These are phyloP conservation scores for Cercospora sp. DNA, from an alignment of 2,329 filamentous ascomycete species.

Conservation along the genomic window DNA sequence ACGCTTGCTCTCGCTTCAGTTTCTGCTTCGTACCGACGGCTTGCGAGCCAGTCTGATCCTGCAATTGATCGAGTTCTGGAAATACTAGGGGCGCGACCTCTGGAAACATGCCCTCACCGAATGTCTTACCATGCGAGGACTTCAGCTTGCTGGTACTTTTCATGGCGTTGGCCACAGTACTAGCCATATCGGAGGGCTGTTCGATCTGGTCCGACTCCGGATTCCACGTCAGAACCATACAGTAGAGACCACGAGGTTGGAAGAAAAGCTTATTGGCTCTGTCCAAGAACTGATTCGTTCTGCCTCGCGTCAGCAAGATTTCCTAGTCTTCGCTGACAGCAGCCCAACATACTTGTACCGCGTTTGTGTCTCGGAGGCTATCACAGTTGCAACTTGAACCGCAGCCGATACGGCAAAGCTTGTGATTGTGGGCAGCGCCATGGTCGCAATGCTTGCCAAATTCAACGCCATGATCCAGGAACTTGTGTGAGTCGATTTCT, in stretches of 20 bases:
- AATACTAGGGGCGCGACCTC: background rate
- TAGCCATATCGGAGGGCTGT: background rate
- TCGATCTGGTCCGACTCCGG: background rate
- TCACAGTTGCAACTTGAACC: background rate
- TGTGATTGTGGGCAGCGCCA: background rate
- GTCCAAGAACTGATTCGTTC: background rate
- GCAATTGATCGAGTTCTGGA: background rate
- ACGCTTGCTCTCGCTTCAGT: background rate
- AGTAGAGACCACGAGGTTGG: background rate
- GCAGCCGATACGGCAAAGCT: background rate
- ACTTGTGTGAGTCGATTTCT: background rate
- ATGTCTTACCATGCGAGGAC: background rate
- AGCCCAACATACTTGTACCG: background rate
- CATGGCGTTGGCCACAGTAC: background rate
- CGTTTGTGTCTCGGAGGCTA: background rate
- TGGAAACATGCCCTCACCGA: background rate
- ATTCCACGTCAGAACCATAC: background rate
- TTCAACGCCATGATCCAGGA: background rate
- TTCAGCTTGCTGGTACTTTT: background rate
- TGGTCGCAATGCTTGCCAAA: background rate
- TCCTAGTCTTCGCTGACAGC: too few species aligned
- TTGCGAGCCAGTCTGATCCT: background rate
- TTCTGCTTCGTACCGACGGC: background rate
- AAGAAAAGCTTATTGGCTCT: background rate
- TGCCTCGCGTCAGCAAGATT: background rate